Conservation (phyloP, 208 protist genomes). For the Borovskyia barvae region DNA sequence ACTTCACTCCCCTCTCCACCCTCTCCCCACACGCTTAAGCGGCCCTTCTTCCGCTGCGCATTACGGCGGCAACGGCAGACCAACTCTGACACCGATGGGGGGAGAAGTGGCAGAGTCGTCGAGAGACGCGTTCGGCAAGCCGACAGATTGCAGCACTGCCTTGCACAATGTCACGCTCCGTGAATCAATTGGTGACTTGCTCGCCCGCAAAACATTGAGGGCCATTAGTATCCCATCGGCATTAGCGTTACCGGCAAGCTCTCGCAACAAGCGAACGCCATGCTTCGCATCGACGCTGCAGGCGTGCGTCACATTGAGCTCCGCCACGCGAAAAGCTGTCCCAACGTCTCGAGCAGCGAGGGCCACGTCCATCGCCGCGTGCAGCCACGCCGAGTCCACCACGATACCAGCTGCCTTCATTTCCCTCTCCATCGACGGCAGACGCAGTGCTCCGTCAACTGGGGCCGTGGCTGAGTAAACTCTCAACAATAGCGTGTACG, state of each 20-base stretch:
- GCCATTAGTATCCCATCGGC: constrained; percentile 37
- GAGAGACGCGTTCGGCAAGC: no score
- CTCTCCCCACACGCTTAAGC: no score
- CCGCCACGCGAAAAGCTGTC: constrained; percentile 39
- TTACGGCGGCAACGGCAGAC: no score
- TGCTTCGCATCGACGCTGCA: constrained; percentile 51
- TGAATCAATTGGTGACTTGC: constrained; percentile 50
- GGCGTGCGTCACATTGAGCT: constrained; percentile 31
- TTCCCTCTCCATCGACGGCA: constrained; percentile 7
- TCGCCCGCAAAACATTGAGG: constrained; percentile 36
- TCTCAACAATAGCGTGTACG: constrained; percentile 44
- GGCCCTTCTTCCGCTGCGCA: no score
- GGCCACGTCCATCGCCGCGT: constrained; percentile 49
- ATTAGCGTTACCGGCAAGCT: constrained; percentile 38
- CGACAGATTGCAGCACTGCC: constrained; percentile 32
- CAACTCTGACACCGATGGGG: no score
- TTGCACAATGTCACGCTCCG: constrained; percentile 43
- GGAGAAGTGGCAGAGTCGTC: no score
- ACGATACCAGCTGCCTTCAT: constrained; percentile 30
- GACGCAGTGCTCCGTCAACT: constrained; percentile 7
- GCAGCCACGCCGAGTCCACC: constrained; percentile 34
- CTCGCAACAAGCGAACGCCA: constrained; percentile 42
- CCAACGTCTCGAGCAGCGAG: constrained; percentile 51
- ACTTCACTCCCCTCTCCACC: no score
- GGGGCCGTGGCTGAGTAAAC: constrained; percentile 26